Base-by-base conservation (phyloP, 345 rosid species). In the Theobroma cacao region DNA sequence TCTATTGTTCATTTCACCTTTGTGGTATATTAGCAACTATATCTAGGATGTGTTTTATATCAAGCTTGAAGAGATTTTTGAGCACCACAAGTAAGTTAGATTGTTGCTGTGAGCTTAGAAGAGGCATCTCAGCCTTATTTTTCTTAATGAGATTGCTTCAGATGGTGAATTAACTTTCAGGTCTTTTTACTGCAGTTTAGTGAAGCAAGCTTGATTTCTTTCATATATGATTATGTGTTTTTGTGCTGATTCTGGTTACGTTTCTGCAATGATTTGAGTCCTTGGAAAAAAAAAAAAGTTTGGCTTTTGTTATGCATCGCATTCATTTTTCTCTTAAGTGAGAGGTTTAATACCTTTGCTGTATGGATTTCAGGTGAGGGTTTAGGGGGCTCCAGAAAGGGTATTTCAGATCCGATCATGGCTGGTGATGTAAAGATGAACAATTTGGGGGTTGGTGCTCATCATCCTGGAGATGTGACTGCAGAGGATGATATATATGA, bases 401-500 rank as follows among this genome's bases (percentile, higher is more conserved):
- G 98, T 63, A 94, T 96, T 76, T 87, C 99, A 74, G 93, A 97
- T 87, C 99, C 99, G 30, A 91, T 97, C 73, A 85, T 79, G 91
- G 98, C 97, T 31, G 98, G 98, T 50, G 87, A 91, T 78, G 86
- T 97, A 55, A 97, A 97, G 90, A 88, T 83, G 78, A 86, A 97
- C 83, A 81, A 97, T 80, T 86, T 97, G 91, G 99, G 99, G 72
- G 94, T 97, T 72, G 99, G 99, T 68, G 98, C 99, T 82, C 86
- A 90, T 5, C 79, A 89, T 43, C 98, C 99, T 18, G 98, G 99
- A 47, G 98, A 97, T 68, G 98, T 97, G 82, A 84, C 85, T 22
- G 45, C 98, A 28, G 98, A 97, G 0, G 99, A 97, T 86, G 99
- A 97, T 81, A 94, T 94, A 82, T 96, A 96, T 52, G 99, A 96